Conservation (phyloP, 2,329 filamentous ascomycete species). For the Venturiaceae sp. region DNA sequence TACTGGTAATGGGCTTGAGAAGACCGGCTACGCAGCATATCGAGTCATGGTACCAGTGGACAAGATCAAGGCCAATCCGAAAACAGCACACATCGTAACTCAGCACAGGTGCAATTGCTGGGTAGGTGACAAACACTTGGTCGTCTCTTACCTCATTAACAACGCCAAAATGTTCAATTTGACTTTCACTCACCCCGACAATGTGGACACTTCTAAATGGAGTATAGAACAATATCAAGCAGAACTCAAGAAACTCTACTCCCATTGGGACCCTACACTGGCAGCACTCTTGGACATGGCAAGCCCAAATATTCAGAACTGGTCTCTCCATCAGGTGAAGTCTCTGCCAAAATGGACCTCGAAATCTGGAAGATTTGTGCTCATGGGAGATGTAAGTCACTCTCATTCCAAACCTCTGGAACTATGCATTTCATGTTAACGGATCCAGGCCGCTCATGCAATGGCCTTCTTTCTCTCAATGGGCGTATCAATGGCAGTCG, state of each 20-base stretch:
- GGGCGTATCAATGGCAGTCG: slow-evolving; percentile 14
- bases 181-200: slow-evolving; percentile 13
- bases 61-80: slow-evolving; percentile 9
- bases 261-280: slow-evolving; percentile 10
- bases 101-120: slow-evolving; percentile 13
- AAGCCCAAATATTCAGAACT: slow-evolving; percentile 6
- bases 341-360: slow-evolving; percentile 12
- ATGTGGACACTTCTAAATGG: slow-evolving; percentile 11
- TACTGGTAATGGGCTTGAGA: slow-evolving; percentile 8
- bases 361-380: slow-evolving; percentile 10
- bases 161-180: slow-evolving; percentile 10
- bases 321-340: slow-evolving; percentile 8
- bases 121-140: slow-evolving; percentile 9
- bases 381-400: slow-evolving; percentile 13
- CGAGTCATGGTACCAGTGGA: slow-evolving; percentile 12
- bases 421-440: too few species aligned
- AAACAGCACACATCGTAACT: slow-evolving; percentile 9
- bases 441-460: neutral
- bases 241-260: slow-evolving; percentile 7
- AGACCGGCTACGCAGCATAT: slow-evolving; percentile 13
- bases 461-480: slow-evolving; percentile 15
- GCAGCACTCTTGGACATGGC: slow-evolving; percentile 10
- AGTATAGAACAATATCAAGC: slow-evolving; percentile 8
- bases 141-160: slow-evolving; percentile 14
- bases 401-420: neutral